Conservation (phyloP, 208 protist genomes). For the Crithidia thermophila region DNA sequence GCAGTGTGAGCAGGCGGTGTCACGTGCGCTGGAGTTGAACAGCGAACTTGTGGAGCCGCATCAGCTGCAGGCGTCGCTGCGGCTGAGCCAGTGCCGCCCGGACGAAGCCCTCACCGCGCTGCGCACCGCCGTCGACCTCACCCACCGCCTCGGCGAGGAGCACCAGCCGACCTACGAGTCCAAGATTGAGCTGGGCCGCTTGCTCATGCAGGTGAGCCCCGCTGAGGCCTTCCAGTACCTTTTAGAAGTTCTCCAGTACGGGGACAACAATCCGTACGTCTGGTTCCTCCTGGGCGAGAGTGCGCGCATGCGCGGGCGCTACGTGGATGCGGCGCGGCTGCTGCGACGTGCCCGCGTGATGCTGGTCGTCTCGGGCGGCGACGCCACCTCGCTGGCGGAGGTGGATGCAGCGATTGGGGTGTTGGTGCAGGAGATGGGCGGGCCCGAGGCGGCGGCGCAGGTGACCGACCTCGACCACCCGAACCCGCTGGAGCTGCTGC, state of each 20-base stretch:
- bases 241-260: constrained; percentile 87
- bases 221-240: constrained; percentile 81
- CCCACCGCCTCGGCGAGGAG: constrained; percentile 81
- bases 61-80: constrained; percentile 81
- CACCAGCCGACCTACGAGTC: constrained; percentile 92
- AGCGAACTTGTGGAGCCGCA: constrained; percentile 79
- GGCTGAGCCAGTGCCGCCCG: constrained; percentile 76
- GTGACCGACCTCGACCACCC: constrained; percentile 80
- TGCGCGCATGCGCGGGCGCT: constrained; percentile 76
- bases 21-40: constrained; percentile 51
- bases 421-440: constrained; percentile 89
- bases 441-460: constrained; percentile 66
- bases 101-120: constrained; percentile 71
- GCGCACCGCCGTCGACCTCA: constrained; percentile 75
- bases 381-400: constrained; percentile 63
- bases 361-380: constrained; percentile 66
- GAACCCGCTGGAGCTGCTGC: constrained; percentile 84
- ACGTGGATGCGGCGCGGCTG: constrained; percentile 77
- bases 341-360: constrained; percentile 84
- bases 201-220: constrained; percentile 89
- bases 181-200: constrained; percentile 87
- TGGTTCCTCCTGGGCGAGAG: constrained; percentile 93
- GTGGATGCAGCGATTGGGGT: constrained; percentile 79
- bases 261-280: constrained; percentile 92
- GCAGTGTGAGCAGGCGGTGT: constrained; percentile 75